Conservation (phyloP, 257 asterid species). For the Nicotiana undulata region DNA sequence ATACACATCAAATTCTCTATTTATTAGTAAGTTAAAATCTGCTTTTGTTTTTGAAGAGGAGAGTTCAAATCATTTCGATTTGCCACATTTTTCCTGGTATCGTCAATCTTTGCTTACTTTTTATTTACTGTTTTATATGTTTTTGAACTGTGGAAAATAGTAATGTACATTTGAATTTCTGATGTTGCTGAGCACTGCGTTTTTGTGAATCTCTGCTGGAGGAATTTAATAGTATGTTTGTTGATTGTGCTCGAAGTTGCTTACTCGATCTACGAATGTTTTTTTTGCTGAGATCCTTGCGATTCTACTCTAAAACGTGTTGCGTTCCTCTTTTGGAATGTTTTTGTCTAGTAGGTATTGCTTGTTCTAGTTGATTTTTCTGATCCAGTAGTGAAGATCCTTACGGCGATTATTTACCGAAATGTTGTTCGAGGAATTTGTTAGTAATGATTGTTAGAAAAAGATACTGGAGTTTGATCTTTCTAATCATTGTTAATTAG, state of each 20-base stretch:
- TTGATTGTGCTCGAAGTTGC: neutral
- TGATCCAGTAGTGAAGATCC: conserved; percentile 1
- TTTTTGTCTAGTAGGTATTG: neutral
- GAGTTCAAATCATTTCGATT: conserved; percentile 6
- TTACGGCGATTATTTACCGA: neutral
- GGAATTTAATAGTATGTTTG: neutral
- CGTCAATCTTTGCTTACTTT: conserved; percentile 10
- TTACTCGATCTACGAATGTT: neutral
- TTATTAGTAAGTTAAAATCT: neutral
- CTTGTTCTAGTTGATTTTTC: neutral
- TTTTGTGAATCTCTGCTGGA: neutral
- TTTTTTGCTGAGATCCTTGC: neutral
- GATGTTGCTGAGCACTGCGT: neutral
- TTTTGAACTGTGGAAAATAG: neutral
- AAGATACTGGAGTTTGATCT: neutral
- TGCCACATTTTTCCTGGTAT: conserved; percentile 14
- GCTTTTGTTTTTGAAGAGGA: neutral
- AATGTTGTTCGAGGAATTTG: neutral
- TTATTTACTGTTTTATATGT: conserved; percentile 4
- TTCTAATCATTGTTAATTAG: neutral
- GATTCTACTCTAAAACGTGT: neutral
- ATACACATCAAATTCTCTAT: neutral
- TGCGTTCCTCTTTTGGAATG: neutral
- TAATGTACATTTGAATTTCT: neutral
- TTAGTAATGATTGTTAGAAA: neutral